Base-by-base conservation (phyloP, 31 red algal species). In the Porphyra umbilicalis region DNA sequence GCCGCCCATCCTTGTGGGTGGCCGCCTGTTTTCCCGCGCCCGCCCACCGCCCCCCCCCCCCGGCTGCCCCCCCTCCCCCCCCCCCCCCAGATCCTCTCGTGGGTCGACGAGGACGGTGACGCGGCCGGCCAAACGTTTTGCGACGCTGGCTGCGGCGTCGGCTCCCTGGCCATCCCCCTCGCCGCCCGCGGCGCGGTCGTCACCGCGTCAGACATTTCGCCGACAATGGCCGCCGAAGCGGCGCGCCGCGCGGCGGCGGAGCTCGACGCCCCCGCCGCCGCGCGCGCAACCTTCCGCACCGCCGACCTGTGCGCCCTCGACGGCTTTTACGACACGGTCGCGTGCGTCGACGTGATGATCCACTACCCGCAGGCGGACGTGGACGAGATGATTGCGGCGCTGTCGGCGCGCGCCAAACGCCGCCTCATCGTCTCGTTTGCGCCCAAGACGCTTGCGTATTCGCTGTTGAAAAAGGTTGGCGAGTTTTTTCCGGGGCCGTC, bases 111-210 rank as follows among this genome's bases (percentile, higher is more conserved):
- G 18, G 97, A 95, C 36, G 87, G 81, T 2, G 82, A 99, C 83
- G 83, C 79, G 16, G 34, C 77, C 8, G 40, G 67, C 14, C 78
- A 90, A 29, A 86, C 90, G 34, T 86, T 99, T 39, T 93, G 90
- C 71, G 97, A 99, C 81, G 93, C 90, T n/a, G 97, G 97, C 35
- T 99, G 97, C 81, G 97, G 97, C 77, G 97, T 99, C 8, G 97
- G 97, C 32, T 94, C 91, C 11, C 81, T 99, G 35, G 85, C 97
- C 16, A 76, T 99, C 11, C 97, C 97, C 34, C 81, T 99, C 2
- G 79, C 92, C 38, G 38, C 85, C 10, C 88, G 92, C n/a, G 93
- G 90, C 33, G 93, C 92, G 4, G 68, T 39, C 8, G 88, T 99
- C 8, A 35, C 42, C 31, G 97, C 97, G 3, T 99, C 89, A 5